These are phyloP conservation scores for Scutellaria galericulata DNA, from an alignment of 257 asterid genomes.

Conservation along the genomic window DNA sequence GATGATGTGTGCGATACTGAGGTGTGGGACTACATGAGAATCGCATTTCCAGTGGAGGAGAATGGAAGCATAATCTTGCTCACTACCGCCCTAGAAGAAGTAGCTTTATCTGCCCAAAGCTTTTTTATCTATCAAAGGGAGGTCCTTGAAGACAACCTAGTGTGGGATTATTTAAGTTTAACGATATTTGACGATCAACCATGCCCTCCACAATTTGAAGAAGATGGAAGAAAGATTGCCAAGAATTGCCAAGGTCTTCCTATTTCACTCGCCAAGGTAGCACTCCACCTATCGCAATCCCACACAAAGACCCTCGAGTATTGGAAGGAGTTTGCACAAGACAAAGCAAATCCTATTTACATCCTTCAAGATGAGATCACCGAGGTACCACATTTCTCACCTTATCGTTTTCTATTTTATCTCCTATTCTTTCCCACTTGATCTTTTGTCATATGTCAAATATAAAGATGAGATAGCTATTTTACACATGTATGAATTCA, in stretches of 20 bases:
- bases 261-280: not conserved
- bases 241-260: conserved; percentile 6
- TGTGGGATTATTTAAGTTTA: too few species aligned
- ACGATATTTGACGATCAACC: too few species aligned
- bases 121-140: too few species aligned
- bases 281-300: not conserved
- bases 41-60: not conserved
- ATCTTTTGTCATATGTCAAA: too few species aligned
- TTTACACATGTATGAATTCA: too few species aligned
- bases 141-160: too few species aligned
- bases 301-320: not conserved
- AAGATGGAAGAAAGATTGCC: not conserved
- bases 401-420: not conserved
- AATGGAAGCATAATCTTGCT: not conserved
- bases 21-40: not conserved
- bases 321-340: not conserved
- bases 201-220: not conserved
- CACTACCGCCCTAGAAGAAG: too few species aligned
- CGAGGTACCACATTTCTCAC: not conserved
- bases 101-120: too few species aligned
- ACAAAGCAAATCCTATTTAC: not conserved
- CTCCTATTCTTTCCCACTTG: too few species aligned
- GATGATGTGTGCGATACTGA: not conserved
- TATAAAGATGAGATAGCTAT: not conserved
- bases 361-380: not conserved